A percentile compares a stretch with the other conserved stretches of the same genome.
Conservation (phyloP, 148 eudicot genomes). For the Nyssa sinensis region DNA sequence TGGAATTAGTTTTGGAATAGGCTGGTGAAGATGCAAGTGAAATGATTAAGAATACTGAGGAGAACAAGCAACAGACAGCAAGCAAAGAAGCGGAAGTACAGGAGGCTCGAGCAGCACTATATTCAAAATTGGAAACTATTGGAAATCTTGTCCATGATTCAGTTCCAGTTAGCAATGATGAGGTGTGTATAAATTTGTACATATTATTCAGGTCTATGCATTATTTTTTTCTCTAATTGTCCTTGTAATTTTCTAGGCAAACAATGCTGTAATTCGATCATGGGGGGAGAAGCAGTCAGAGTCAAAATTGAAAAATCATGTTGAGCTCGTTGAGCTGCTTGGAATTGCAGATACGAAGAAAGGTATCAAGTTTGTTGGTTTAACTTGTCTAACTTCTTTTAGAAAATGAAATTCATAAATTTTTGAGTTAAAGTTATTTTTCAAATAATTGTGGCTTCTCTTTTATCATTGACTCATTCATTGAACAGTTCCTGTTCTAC, state of each 20-base stretch:
- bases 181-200: conserved; percentile 43
- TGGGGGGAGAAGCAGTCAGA: conserved; percentile 74
- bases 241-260: conserved; percentile 38
- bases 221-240: not conserved
- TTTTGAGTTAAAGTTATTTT: no score
- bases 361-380: conserved; percentile 37
- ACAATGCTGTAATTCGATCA: conserved; percentile 61
- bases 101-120: conserved; percentile 52
- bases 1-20: conserved; percentile 37
- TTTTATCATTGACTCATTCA: not conserved
- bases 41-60: conserved; percentile 58
- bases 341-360: conserved; percentile 81
- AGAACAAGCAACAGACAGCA: conserved; percentile 50
- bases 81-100: conserved; percentile 67
- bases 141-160: conserved; percentile 96
- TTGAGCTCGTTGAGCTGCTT: conserved; percentile 87
- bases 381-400: not conserved
- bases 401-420: not conserved
- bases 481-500: not conserved
- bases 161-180: conserved; percentile 77
- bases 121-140: conserved; percentile 57
- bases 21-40: conserved; percentile 66
- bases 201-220: not conserved
- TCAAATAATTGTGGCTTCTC: not conserved
- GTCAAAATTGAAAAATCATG: conserved; percentile 73